Base-by-base conservation (phyloP, 1,284 basidiomycete genomes). In the Cerrena zonata region DNA sequence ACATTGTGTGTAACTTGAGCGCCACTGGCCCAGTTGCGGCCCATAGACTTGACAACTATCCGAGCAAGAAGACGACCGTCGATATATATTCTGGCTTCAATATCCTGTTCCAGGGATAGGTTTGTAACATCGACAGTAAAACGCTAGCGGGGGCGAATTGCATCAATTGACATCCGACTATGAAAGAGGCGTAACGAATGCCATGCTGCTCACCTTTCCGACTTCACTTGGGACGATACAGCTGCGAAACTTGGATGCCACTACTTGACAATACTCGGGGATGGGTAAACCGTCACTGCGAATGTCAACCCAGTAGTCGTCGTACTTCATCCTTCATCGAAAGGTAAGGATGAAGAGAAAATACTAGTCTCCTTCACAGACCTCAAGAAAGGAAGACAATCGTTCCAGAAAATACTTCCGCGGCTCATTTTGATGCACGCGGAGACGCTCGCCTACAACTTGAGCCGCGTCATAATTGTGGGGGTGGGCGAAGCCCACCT, bases 161-260 rank as follows among this genome's bases (percentile, higher is more conserved):
- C n/a, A n/a, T 21, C 11, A 23, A n/a, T 7, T n/a, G 18, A 11
- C 19, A 23, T 13, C 5, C 11, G 5, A 46, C 12, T 18, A 7
- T 18, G 42, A 5, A 11, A 44, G n/a, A n/a, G n/a, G n/a, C n/a
- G 24, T 5, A 4, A 11, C 10, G 24, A 44, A n/a, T n/a, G n/a
- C 24, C 12, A 44, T 12, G 11, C 22, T 19, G 45, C 48, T 5
- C 19, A 50, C 48, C 42, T 50, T 50, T 7, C 42, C 42, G 4
- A 39, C 48, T 26, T 44, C 42, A 25, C 48, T 50, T 5, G 40
- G 48, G n/a, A 50, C 37, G 42, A 5, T 45, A 26, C 48, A 50
- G 37, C 5, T 19, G 15, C 18, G 13, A 11, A 22, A 10, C 12
- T 38, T 45, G 10, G 11, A 18, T 12, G 19, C 30, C 37, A 10